Evolutionary conservation across 805 yeast genomes (phyloP).

Genomic region (Candida coquimbonensis): DNA sequence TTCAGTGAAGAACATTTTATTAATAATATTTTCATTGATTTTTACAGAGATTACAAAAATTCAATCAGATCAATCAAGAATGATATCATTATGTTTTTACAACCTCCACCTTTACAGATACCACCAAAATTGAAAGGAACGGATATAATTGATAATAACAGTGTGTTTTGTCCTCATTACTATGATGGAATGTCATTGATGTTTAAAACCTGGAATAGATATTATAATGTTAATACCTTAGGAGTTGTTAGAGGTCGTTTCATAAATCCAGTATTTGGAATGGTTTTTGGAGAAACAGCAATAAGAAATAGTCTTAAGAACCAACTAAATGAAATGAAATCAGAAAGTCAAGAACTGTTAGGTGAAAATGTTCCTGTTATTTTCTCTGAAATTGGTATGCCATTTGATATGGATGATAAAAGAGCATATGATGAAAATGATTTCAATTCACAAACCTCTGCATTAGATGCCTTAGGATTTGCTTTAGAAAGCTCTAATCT

Average conservation of each 20-base stretch:
- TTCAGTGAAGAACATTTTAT: slow-evolving; percentile 34
- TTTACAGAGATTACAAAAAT: slow-evolving; percentile 43
- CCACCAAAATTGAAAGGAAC: slow-evolving; percentile 60
- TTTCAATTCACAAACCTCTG: slow-evolving; percentile 68
- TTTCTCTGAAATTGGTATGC: slow-evolving; percentile 96
- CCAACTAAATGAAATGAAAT: slow-evolving; percentile 61
- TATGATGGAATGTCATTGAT: slow-evolving; percentile 92
- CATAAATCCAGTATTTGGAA: slow-evolving; percentile 60
- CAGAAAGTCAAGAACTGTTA: slow-evolving; percentile 53
- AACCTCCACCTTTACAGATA: slow-evolving; percentile 71
- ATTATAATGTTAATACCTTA: slow-evolving; percentile 79
- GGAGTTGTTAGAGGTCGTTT: slow-evolving; percentile 81
- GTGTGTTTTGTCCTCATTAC: slow-evolving; percentile 81
- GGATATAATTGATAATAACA: slow-evolving; percentile 49
- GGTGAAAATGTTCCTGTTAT: slow-evolving; percentile 66
- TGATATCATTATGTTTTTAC: slow-evolving; percentile 54
- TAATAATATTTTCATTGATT: slow-evolving; percentile 59
- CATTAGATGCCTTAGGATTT: slow-evolving; percentile 72
- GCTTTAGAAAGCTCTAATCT: slow-evolving; percentile 73
- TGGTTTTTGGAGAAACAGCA: slow-evolving; percentile 76
- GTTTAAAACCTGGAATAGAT: slow-evolving; percentile 83
- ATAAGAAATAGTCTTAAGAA: slow-evolving; percentile 64
- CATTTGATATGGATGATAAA: slow-evolving; percentile 88
- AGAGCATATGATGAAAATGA: slow-evolving; percentile 60
- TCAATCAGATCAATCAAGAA: slow-evolving; percentile 40